Evolutionary conservation across 2,329 filamentous ascomycete genomes (phyloP).

Genomic region (Pezicula carpinea): DNA sequence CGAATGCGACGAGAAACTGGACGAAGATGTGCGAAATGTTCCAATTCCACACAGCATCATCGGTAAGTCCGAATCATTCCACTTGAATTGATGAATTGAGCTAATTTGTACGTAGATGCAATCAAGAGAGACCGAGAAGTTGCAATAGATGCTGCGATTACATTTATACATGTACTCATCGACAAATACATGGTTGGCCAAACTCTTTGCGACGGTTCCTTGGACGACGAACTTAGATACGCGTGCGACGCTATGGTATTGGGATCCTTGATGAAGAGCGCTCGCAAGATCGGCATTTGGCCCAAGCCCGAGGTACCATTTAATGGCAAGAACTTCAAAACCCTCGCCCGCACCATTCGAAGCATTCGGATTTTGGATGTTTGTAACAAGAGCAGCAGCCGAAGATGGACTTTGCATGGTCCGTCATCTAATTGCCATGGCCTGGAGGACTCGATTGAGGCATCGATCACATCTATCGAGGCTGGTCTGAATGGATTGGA

Average conservation of each 20-base stretch:
- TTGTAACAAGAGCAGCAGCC: slow-evolving; percentile 13
- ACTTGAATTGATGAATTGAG: background rate
- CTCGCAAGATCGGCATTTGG: slow-evolving; percentile 22
- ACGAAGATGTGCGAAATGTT: slow-evolving; percentile 8
- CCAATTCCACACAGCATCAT: slow-evolving; percentile 10
- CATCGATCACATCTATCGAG: slow-evolving; percentile 13
- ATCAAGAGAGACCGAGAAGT: slow-evolving; percentile 11
- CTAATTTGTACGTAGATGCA: slow-evolving; percentile 10
- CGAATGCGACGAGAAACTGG: slow-evolving; percentile 16
- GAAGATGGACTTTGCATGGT: slow-evolving; percentile 14
- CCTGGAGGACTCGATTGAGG: slow-evolving; percentile 15
- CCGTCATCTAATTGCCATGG: slow-evolving; percentile 15
- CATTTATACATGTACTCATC: slow-evolving; percentile 14
- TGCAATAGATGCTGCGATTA: slow-evolving; percentile 13
- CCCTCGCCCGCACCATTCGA: slow-evolving; percentile 12
- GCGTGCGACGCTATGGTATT: slow-evolving; percentile 21
- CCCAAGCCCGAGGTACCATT: slow-evolving; percentile 17
- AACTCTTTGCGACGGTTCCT: slow-evolving; percentile 9
- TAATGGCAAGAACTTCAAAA: slow-evolving; percentile 13
- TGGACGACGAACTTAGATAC: slow-evolving; percentile 15
- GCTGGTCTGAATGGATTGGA: slow-evolving; percentile 11
- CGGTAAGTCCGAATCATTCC: slow-evolving; percentile 4
- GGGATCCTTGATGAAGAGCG: slow-evolving; percentile 19
- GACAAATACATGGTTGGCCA: slow-evolving; percentile 14
- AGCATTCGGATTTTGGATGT: slow-evolving; percentile 20